Conservation (phyloP, 176 grass and related monocot genomes). For the Ampelocalamus luodianensis region DNA sequence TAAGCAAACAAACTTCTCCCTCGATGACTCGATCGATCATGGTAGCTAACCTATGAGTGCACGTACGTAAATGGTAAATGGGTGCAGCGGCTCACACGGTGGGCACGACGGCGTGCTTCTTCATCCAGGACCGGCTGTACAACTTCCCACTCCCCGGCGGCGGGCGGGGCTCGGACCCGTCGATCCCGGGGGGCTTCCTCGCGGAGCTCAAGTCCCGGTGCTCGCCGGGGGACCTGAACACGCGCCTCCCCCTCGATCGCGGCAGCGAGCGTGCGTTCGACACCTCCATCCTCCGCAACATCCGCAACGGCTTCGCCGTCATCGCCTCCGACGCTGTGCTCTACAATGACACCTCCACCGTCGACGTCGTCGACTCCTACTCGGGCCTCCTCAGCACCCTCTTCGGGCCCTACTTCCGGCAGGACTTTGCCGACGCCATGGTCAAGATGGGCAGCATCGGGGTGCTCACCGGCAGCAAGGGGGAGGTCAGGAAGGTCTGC, state of each 20-base stretch:
- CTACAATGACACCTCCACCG: conserved; percentile 69
- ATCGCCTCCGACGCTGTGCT: conserved; percentile 77
- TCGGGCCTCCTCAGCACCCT: conserved; percentile 47
- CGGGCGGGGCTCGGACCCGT: conserved; percentile 56
- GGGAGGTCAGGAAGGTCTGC: conserved; percentile 80
- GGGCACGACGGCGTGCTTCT: conserved; percentile 93
- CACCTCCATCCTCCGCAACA: conserved; percentile 78
- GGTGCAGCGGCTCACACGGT: conserved; percentile 82
- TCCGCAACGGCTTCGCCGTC: conserved; percentile 70
- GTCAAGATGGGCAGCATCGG: conserved; percentile 78
- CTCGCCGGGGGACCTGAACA: conserved; percentile 71
- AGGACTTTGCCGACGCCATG: conserved; percentile 80
- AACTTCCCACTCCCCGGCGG: conserved; percentile 56
- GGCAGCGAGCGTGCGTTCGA: conserved; percentile 72
- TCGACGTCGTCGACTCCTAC: conserved; percentile 84
- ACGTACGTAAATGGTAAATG: not conserved
- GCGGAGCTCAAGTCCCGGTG: conserved; percentile 65
- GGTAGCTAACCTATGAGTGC: not conserved
- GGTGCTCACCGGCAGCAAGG: conserved; percentile 51
- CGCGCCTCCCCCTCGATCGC: conserved; percentile 66
- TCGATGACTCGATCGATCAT: not conserved
- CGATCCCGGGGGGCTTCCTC: conserved; percentile 61
- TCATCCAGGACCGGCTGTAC: conserved; percentile 75
- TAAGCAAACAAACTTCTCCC: not conserved
- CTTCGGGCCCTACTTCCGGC: conserved; percentile 64